phyloP scores from a whole-genome alignment of 78 protist species.

The Dictyostelium intermedium region DNA sequence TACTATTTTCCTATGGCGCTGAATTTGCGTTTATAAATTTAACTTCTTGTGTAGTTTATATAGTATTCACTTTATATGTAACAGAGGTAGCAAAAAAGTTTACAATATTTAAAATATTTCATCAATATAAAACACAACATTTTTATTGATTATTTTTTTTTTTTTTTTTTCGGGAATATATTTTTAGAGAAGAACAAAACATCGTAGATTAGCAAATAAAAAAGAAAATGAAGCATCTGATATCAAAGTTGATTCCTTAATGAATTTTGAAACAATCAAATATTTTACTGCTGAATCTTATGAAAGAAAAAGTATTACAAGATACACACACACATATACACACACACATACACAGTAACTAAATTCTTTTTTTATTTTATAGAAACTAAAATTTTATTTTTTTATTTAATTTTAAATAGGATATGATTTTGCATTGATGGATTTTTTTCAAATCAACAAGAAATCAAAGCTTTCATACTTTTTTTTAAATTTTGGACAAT shows the following conservation, averaged over 20 bases:
- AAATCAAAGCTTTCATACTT: conserved; percentile 67
- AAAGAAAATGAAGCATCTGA: conserved; percentile 79
- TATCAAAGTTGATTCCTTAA: conserved; percentile 71
- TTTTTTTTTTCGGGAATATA: background rate
- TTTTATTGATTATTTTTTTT: background rate
- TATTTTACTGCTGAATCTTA: conserved; percentile 86
- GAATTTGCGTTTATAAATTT: conserved; percentile 65
- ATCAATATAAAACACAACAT: too few species aligned
- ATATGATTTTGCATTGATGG: conserved; percentile 55
- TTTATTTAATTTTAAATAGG: background rate
- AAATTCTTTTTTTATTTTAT: background rate
- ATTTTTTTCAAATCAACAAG: conserved; percentile 73
- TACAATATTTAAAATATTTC: too few species aligned
- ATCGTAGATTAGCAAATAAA: conserved; percentile 82
- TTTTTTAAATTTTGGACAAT: conserved; percentile 92
- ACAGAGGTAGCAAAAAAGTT: conserved; percentile 36
- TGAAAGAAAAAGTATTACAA: conserved; percentile 57
- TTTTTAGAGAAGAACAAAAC: conserved; percentile 86
- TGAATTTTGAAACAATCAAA: conserved; percentile 90
- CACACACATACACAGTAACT: too few species aligned
- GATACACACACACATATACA: too few species aligned
- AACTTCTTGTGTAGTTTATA: conserved; percentile 82
- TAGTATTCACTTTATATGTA: conserved; percentile 85
- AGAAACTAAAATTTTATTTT: background rate
- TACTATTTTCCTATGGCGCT: conserved; percentile 70